Base-by-base conservation (phyloP, 179 eudicot species). In the Gypsophila paniculata region DNA sequence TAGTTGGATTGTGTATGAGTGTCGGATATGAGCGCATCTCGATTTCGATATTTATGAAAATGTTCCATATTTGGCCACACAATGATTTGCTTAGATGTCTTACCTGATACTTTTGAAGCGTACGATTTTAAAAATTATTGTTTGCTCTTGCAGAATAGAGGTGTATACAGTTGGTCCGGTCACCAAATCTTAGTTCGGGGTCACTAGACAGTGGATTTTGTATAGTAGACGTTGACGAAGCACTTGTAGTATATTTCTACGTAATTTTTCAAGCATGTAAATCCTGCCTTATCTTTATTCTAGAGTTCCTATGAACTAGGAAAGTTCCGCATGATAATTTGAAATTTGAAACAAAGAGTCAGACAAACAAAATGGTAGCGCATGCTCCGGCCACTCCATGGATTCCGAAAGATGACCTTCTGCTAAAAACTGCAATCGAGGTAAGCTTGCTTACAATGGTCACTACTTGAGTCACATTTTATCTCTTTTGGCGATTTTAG, bases 371-470 rank as follows among this genome's bases (percentile, higher is more conserved):
- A 52, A 89, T 89, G 93, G 93, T 87, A 59, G 90, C 85, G 15
- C 77, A 85, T 66, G 83, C 88, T 74, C 89, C 86, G 6, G 76
- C 67, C 48, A 58, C 67, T 64, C 76, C 72, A 19, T 89, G 94
- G 94, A 75, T 69, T 67, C 89, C 89, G 0, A 76, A 84, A 74
- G 94, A 89, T 73, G 94, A 89, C 75, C 76, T 82, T 14, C 42
- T 82, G 79, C 89, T 89, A n/a, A 89, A 82, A 65, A 87, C 85
- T 51, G 85, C 94, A 11, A 78, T 87, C 11, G 94, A 89, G 91
- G 94, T 89, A 75, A 69, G 48, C 62, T 26, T 29, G 17, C 39
- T 52, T 46, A 22, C 12, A 21, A 63, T 34, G 36, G 0, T 65
- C 69, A 38, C 52, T 65, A 8, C 14, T 14, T 46, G 29, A 23